Evolutionary conservation across 805 yeast genomes (phyloP).

Genomic region (Maudiozyma pseudohumilis): DNA sequence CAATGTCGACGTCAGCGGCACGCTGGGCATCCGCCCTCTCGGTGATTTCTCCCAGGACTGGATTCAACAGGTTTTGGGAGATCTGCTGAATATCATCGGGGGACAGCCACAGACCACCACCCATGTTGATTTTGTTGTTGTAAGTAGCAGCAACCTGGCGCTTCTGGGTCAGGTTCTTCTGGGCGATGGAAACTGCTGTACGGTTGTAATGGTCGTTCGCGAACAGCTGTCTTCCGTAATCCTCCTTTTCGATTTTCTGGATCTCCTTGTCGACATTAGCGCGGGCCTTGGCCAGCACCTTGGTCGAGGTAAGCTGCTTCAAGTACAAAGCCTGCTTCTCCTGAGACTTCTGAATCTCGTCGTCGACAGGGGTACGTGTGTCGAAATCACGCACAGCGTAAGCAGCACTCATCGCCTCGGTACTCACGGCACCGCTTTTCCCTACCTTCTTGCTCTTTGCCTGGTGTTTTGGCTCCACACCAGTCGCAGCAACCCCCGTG

Average conservation of each 20-base stretch:
- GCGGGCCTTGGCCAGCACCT: conserved; percentile 43
- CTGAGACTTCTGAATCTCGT: conserved; percentile 37
- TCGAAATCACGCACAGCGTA: conserved; percentile 31
- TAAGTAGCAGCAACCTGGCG: conserved; percentile 32
- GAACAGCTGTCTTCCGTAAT: conserved; percentile 11
- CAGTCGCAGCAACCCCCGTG: background rate
- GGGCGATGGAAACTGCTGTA: conserved; percentile 70
- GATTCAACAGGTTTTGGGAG: conserved; percentile 73
- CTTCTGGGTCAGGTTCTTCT: conserved; percentile 50
- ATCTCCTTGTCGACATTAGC: conserved; percentile 38
- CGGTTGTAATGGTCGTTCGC: conserved; percentile 51
- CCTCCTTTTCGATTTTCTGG: conserved; percentile 36
- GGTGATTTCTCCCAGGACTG: conserved; percentile 68
- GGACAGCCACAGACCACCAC: conserved; percentile 80
- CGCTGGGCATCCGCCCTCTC: conserved; percentile 67
- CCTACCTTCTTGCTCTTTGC: background rate
- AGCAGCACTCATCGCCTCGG: conserved; percentile 33
- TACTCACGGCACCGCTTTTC: background rate
- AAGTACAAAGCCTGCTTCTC: conserved; percentile 20
- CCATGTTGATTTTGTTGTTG: conserved; percentile 57
- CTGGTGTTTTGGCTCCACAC: background rate
- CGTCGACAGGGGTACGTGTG: conserved; percentile 27
- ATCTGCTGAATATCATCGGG: conserved; percentile 68
- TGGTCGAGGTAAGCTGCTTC: conserved; percentile 25
- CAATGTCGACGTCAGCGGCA: conserved; percentile 39